Evolutionary conservation across 805 yeast species (phyloP).

Genomic region (Cyberlindnera samutprakarnensis): DNA sequence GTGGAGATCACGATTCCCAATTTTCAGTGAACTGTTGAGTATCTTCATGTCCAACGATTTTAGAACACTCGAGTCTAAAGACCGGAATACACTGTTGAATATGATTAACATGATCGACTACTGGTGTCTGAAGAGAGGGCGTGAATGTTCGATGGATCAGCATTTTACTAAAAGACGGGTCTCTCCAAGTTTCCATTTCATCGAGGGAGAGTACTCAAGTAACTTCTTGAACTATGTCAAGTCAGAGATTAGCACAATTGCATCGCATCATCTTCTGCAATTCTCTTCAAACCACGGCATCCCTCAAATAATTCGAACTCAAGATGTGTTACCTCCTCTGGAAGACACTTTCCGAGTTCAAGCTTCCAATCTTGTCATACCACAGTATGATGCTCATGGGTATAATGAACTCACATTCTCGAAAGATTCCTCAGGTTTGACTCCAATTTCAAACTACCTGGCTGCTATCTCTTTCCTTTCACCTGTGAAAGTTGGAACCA

Average conservation of each 20-base stretch:
- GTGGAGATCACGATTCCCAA: conserved; percentile 12
- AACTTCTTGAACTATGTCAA: conserved; percentile 5
- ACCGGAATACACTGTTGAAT: conserved; percentile 5
- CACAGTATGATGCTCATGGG: conserved; percentile 9
- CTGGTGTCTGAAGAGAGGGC: conserved; percentile 11
- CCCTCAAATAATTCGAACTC: conserved; percentile 5
- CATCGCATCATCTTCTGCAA: conserved; percentile 8
- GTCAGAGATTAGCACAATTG: conserved; percentile 8
- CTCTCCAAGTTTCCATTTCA: too few relatives aligned
- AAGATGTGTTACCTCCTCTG: conserved; percentile 3
- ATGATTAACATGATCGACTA: conserved; percentile 10
- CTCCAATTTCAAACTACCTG: conserved; percentile 8
- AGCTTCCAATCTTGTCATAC: conserved; percentile 6
- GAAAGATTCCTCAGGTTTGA: conserved; percentile 9
- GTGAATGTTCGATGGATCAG: conserved; percentile 9
- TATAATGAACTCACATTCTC: conserved; percentile 11
- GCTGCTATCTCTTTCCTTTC: conserved; percentile 8
- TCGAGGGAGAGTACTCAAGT: neutral
- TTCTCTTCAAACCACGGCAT: neutral
- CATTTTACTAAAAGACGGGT: conserved; percentile 2
- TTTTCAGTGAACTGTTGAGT: conserved; percentile 11
- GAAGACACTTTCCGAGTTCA: conserved; percentile 6
- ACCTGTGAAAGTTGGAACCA: conserved; percentile 2
- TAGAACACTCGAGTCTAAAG: conserved; percentile 4
- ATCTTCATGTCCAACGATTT: conserved; percentile 9